Base-by-base conservation (phyloP, 768 basidiomycete species). In the Termitomyces titanicus region DNA sequence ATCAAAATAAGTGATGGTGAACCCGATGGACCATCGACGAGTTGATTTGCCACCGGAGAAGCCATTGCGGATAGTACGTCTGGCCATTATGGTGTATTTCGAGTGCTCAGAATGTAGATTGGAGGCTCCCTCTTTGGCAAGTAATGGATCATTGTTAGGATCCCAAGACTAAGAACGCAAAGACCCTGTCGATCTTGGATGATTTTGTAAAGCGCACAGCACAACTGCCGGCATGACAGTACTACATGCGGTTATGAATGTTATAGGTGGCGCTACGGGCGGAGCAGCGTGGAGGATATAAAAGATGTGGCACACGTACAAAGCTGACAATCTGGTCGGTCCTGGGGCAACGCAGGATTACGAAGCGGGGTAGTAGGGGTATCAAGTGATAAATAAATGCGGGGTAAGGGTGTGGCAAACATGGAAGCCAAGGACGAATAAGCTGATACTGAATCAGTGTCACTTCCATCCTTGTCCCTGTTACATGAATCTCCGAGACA, bases 341-440 rank as follows among this genome's bases (percentile, higher is more conserved):
- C n/a, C n/a, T n/a, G n/a, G n/a, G n/a, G n/a, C n/a, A n/a, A n/a
- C n/a, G n/a, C 34, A 42, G 47, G 42, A 18, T 47, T 47, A 47
- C 47, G 49, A 27, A 55, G 54, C 33, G 50, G 37, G 39, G 50
- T 47, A 22, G 22, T n/a, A n/a, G n/a, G 10, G 12, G 10, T 17
- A 40, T 34, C 38, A 35, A 48, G 39, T 12, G 9, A n/a, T 29
- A 37, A 33, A 50, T 22, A 20, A 48, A 38, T 55, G 58, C 35
- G 58, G 58, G 50, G 54, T 55, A 51, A 37, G 44, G 34, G 12
- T 52, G 20, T 43, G 27, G 20, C 38, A 34, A 53, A 37, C n/a
- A 43, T 46, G 13, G 15, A n/a, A 20, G n/a, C 24, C 18, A 5
- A n/a, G 33, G 15, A 5, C 17, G 3, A 25, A 49, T 49, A 15